phyloP scores from a whole-genome alignment of 495 filamentous ascomycete species.

The Podospora sp. region DNA sequence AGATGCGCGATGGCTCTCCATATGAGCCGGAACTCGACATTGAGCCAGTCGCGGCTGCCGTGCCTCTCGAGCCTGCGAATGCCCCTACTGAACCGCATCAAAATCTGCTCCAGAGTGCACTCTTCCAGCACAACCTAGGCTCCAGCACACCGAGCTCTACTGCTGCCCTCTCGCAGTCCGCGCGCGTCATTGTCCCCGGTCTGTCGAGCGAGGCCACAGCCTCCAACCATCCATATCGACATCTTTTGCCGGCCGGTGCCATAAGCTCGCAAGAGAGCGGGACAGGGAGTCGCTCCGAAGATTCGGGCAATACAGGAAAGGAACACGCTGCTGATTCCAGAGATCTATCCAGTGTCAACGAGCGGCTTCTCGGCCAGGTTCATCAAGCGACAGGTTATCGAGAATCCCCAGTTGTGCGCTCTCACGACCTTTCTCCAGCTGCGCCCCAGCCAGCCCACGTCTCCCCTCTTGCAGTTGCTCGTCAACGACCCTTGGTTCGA shows the following conservation, averaged over 20 bases:
- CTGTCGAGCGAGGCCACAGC: constrained; percentile 21
- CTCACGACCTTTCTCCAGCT: constrained; percentile 64
- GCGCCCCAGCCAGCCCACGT: constrained; percentile 83
- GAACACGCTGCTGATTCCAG: constrained; percentile 39
- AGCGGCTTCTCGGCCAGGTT: constrained; percentile 37
- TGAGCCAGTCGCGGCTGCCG: constrained; percentile 21
- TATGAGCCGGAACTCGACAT: constrained; percentile 38
- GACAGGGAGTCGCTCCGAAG: constrained; percentile 44
- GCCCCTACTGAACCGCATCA: constrained; percentile 14
- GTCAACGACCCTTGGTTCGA: constrained; percentile 56
- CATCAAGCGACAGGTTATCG: constrained; percentile 28
- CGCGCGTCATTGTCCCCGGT: constrained; percentile 18
- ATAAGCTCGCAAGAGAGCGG: constrained; percentile 42
- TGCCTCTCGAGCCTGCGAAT: background rate
- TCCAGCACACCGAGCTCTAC: constrained; percentile 18
- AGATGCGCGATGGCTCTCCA: constrained; percentile 41
- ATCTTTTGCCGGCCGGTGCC: constrained; percentile 21
- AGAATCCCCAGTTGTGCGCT: constrained; percentile 43
- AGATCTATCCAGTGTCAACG: constrained; percentile 36
- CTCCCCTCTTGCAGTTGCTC: constrained; percentile 70
- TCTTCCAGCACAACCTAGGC: constrained; percentile 16
- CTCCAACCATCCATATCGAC: constrained; percentile 18
- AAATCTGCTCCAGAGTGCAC: constrained; percentile 14
- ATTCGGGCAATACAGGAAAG: constrained; percentile 44
- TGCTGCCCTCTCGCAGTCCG: constrained; percentile 14